Conservation (phyloP, 2,329 filamentous ascomycete genomes). For the Exophiala mesophila region DNA sequence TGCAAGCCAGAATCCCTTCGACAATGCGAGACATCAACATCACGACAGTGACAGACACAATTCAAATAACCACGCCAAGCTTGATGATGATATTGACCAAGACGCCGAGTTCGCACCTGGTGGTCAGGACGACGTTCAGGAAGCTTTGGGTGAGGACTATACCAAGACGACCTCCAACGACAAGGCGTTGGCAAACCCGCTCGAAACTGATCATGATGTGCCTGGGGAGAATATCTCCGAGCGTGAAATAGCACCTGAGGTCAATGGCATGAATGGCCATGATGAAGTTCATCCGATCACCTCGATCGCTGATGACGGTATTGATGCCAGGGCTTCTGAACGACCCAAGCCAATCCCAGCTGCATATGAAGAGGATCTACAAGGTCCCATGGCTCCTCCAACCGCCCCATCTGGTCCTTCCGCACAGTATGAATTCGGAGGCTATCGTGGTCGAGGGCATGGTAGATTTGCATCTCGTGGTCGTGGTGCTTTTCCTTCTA, state of each 20-base stretch:
- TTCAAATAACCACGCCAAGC: slow-evolving; percentile 17
- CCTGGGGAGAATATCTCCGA: slow-evolving; percentile 12
- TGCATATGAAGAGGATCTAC: slow-evolving; percentile 26
- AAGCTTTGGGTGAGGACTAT: slow-evolving; percentile 27
- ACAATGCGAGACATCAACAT: slow-evolving; percentile 11
- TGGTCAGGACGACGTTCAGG: slow-evolving; percentile 32
- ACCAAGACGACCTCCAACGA: slow-evolving; percentile 14
- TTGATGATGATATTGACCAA: slow-evolving; percentile 22
- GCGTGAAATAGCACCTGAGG: slow-evolving; percentile 5
- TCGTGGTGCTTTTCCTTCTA: slow-evolving; percentile 32
- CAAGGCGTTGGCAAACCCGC: slow-evolving; percentile 6
- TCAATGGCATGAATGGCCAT: slow-evolving; percentile 4
- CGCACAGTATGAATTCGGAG: slow-evolving; percentile 24
- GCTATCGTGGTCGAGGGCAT: slow-evolving; percentile 31
- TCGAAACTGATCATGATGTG: slow-evolving; percentile 4
- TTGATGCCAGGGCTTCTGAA: slow-evolving; percentile 3
- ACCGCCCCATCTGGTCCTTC: slow-evolving; percentile 31
- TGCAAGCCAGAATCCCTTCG: slow-evolving; percentile 16
- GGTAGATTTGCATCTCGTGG: slow-evolving; percentile 41
- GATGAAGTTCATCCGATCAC: slow-evolving; percentile 1
- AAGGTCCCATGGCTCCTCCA: slow-evolving; percentile 28
- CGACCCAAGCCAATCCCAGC: slow-evolving; percentile 26
- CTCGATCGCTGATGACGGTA: slow-evolving; percentile 5
- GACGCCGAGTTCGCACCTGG: slow-evolving; percentile 34
- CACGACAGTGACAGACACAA: slow-evolving; percentile 4